Conservation (phyloP, 345 rosid species). For the Lepidium africanum region DNA sequence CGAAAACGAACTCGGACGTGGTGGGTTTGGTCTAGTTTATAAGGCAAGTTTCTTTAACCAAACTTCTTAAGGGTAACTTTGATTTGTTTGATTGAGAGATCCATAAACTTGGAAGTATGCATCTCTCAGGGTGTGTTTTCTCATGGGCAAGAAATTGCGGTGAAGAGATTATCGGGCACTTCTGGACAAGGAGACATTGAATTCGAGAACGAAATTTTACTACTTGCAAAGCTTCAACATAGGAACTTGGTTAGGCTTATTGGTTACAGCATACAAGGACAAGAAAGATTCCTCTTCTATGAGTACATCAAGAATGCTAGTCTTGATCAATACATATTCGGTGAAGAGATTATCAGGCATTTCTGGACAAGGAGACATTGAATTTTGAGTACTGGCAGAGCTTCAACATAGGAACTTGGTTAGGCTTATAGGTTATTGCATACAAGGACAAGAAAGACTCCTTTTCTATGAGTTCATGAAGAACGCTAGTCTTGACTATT, state of each 20-base stretch:
- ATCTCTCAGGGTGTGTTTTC: conserved; percentile 34
- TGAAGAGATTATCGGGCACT: conserved; percentile 34
- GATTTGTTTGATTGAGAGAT: neutral
- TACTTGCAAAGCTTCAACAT: conserved; percentile 49
- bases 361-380: conserved; percentile 37
- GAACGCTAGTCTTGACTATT: conserved; percentile 36
- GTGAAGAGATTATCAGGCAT: conserved; percentile 30
- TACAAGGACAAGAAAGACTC: conserved; percentile 34
- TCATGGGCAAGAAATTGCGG: conserved; percentile 36
- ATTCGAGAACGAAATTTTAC: conserved; percentile 38
- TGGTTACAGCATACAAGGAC: conserved; percentile 34
- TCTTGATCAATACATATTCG: too few relatives aligned
- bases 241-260: conserved; percentile 38
- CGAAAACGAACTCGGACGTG: conserved; percentile 43
- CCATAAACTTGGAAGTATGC: neutral
- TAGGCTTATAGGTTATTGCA: conserved; percentile 36
- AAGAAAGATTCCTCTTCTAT: conserved; percentile 39
- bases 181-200: conserved; percentile 40
- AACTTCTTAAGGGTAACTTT: neutral
- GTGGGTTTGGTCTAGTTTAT: conserved; percentile 60
- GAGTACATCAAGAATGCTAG: conserved; percentile 41
- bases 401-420: conserved; percentile 50
- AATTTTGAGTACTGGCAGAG: conserved; percentile 37
- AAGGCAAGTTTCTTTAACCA: conserved; percentile 20
- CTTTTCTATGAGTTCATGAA: conserved; percentile 42